Conservation (phyloP, 1,284 basidiomycete species). For the Malassezia globosa region DNA sequence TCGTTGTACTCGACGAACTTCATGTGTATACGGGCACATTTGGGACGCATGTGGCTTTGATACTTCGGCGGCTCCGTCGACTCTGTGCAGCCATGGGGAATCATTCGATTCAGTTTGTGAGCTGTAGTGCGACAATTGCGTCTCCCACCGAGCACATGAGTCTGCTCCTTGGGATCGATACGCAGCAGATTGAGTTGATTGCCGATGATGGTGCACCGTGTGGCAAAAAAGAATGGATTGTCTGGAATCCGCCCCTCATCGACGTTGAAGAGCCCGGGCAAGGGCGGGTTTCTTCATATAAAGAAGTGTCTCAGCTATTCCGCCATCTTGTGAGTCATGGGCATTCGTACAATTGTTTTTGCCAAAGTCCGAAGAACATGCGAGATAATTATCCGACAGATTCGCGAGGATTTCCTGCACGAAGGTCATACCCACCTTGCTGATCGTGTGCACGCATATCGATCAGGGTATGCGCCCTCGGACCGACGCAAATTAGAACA, state of each 20-base stretch:
- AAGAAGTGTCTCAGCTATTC: constrained; percentile 66
- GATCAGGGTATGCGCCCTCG: constrained; percentile 61
- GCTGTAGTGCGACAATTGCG: constrained; percentile 76
- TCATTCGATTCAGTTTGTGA: constrained; percentile 61
- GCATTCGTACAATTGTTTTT: constrained; percentile 70
- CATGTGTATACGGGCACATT: constrained; percentile 58
- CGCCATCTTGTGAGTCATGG: constrained; percentile 69
- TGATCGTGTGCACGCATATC: constrained; percentile 67
- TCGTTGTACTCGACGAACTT: constrained; percentile 72
- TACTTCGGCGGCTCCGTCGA: constrained; percentile 54
- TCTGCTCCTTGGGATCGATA: constrained; percentile 54
- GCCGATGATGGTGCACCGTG: constrained; percentile 73
- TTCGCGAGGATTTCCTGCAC: constrained; percentile 61
- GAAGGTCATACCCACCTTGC: constrained; percentile 68
- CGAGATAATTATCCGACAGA: constrained; percentile 69
- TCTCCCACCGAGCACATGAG: constrained; percentile 53
- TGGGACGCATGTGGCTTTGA: constrained; percentile 36
- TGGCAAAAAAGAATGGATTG: constrained; percentile 56
- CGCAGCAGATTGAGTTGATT: constrained; percentile 53
- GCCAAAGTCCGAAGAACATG: constrained; percentile 75
- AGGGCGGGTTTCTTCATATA: constrained; percentile 57
- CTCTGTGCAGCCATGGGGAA: constrained; percentile 76
- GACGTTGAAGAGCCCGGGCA: constrained; percentile 56
- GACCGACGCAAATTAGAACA: constrained; percentile 72
- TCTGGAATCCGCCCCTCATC: constrained; percentile 56